Percentiles rank a stretch among this genome's conserved stretches.
These are phyloP conservation scores for Ophiostoma tasmaniense DNA, from an alignment of 2,329 filamentous ascomycete species.

Conservation along the genomic window DNA sequence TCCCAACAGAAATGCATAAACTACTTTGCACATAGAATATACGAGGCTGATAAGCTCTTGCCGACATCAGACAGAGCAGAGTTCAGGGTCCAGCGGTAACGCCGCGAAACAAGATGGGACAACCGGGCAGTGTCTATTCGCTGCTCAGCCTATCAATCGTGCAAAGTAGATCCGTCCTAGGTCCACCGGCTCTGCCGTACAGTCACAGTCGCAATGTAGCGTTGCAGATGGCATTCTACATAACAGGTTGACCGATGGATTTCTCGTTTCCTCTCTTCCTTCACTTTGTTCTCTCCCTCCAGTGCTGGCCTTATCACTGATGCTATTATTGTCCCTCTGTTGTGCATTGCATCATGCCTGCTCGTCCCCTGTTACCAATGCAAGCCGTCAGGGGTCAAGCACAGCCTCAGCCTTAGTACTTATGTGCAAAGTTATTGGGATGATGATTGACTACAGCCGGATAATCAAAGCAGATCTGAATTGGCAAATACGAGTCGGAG, in stretches of 20 bases:
- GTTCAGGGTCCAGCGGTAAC: background rate
- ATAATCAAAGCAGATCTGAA: background rate
- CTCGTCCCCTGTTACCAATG: background rate
- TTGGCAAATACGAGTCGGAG: background rate
- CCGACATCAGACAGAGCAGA: no score
- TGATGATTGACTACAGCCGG: no score
- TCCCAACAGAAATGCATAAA: background rate
- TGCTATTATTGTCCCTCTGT: background rate
- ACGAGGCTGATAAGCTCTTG: background rate
- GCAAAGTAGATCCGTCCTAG: background rate
- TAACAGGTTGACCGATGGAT: background rate
- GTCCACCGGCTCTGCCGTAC: background rate
- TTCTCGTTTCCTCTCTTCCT: no score
- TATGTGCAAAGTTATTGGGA: background rate
- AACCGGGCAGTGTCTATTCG: background rate
- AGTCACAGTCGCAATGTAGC: background rate
- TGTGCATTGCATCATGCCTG: slow-evolving; percentile 3
- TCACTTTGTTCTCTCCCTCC: background rate
- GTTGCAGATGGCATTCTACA: background rate
- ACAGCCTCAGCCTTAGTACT: slow-evolving; percentile 13
- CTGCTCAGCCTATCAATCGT: background rate
- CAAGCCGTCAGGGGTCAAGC: slow-evolving; percentile 2
- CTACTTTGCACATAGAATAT: background rate
- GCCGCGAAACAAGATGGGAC: background rate
- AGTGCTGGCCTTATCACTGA: background rate